Evolutionary conservation across 805 yeast species (phyloP).

Genomic region (Tetrapisispora pingtungensis): DNA sequence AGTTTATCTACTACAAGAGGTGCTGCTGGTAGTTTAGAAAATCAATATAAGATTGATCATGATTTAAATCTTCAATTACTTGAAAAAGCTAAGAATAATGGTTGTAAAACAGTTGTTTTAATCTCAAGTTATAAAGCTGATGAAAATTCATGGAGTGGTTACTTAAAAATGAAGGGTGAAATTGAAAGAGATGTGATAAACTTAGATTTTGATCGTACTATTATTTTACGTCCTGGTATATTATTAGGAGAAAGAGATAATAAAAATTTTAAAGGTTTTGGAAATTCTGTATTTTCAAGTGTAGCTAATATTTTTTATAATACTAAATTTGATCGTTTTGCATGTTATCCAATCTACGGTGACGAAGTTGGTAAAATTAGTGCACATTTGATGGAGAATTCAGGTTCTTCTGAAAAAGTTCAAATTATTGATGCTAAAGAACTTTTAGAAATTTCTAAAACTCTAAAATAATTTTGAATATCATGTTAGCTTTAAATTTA

Average conservation of each 20-base stretch:
- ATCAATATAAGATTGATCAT: slow-evolving; percentile 62
- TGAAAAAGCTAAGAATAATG: slow-evolving; percentile 59
- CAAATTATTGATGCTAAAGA: slow-evolving; percentile 26
- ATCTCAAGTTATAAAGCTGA: slow-evolving; percentile 61
- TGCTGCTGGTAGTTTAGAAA: slow-evolving; percentile 61
- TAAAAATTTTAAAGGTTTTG: slow-evolving; percentile 29
- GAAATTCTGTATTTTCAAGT: slow-evolving; percentile 25
- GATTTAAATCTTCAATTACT: slow-evolving; percentile 64
- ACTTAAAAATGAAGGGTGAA: slow-evolving; percentile 61
- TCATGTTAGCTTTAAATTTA: too few relatives aligned
- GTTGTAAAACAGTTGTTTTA: slow-evolving; percentile 57
- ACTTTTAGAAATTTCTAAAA: slow-evolving; percentile 15
- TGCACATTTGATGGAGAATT: slow-evolving; percentile 31
- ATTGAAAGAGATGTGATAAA: slow-evolving; percentile 58
- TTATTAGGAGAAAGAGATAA: slow-evolving; percentile 53
- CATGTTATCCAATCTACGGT: slow-evolving; percentile 45
- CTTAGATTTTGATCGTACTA: slow-evolving; percentile 57
- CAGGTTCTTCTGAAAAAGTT: slow-evolving; percentile 21
- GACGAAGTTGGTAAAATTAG: slow-evolving; percentile 58
- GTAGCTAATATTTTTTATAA: slow-evolving; percentile 30
- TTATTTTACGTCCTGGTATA: slow-evolving; percentile 70
- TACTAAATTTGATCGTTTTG: slow-evolving; percentile 25
- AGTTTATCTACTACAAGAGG: slow-evolving; percentile 70
- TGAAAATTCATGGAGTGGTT: slow-evolving; percentile 46
- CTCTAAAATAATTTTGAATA: slow-evolving; percentile 1